These are phyloP conservation scores for Ceratobasidium sp. DNA, from an alignment of 1,284 basidiomycete genomes.

Conservation along the genomic window DNA sequence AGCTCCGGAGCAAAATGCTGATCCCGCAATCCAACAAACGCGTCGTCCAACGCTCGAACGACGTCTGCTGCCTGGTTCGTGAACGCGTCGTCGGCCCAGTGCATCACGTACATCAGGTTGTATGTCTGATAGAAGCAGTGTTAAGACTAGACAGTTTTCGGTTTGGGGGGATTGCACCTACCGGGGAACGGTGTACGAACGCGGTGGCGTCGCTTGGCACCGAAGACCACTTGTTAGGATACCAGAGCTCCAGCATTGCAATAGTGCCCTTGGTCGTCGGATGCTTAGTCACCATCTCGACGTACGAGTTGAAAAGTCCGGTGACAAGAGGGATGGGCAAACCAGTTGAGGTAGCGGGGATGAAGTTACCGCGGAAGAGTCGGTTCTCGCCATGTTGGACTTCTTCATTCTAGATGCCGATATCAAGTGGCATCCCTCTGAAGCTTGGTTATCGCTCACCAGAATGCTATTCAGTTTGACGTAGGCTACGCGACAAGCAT, in stretches of 20 bases:
- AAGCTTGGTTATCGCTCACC: too few relatives aligned
- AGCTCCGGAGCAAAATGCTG: neutral
- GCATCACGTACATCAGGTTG: neutral
- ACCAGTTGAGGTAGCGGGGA: slow-evolving; percentile 7
- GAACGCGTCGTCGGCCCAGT: neutral
- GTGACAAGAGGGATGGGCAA: too few relatives aligned
- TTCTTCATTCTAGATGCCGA: neutral
- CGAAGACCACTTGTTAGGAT: neutral
- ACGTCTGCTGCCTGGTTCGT: neutral
- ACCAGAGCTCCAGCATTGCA: neutral
- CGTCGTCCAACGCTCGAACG: neutral
- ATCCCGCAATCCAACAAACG: neutral
- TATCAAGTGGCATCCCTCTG: neutral
- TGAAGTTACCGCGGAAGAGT: slow-evolving; percentile 26
- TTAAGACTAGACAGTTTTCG: too few relatives aligned
- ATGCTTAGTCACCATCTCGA: too few relatives aligned
- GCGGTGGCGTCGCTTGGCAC: slow-evolving; percentile 35
- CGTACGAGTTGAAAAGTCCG: too few relatives aligned
- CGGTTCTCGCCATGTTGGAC: slow-evolving; percentile 13
- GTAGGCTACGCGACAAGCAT: neutral
- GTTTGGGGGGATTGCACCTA: too few relatives aligned
- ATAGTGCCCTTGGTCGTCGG: too few relatives aligned
- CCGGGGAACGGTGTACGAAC: slow-evolving; percentile 32
- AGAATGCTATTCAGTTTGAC: neutral
- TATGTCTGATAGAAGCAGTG: neutral